These are phyloP conservation scores for Rhizopogon rudus DNA, from an alignment of 768 basidiomycete species.

Conservation along the genomic window DNA sequence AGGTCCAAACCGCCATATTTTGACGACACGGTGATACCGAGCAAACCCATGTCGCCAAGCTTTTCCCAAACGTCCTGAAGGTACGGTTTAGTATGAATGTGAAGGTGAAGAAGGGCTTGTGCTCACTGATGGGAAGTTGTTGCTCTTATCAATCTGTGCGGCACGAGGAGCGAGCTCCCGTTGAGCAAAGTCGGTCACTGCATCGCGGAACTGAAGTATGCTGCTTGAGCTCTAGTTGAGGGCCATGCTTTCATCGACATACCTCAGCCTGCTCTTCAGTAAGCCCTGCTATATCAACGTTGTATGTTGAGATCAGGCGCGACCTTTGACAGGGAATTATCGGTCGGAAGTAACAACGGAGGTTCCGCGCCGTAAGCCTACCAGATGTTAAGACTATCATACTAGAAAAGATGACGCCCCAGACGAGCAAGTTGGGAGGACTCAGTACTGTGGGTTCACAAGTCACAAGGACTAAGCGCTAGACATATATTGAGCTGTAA, in stretches of 20 bases:
- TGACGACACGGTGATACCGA: conserved; percentile 80
- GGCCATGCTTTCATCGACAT: conserved; percentile 11
- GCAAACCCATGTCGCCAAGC: conserved; percentile 87
- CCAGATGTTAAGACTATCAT: background rate
- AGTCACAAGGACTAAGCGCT: no score
- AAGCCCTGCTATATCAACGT: conserved; percentile 67
- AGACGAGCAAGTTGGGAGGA: background rate
- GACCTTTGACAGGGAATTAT: background rate
- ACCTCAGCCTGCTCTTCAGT: conserved; percentile 81
- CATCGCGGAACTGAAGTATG: conserved; percentile 66
- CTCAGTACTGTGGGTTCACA: no score
- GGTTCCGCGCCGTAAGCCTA: background rate
- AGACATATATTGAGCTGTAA: no score
- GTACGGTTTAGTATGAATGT: conserved; percentile 8
- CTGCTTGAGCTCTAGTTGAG: background rate
- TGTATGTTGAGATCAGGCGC: conserved; percentile 56
- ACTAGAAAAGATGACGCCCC: background rate
- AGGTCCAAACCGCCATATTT: conserved; percentile 79
- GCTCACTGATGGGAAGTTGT: conserved; percentile 72
- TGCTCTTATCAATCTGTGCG: conserved; percentile 79
- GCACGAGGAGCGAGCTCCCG: conserved; percentile 83
- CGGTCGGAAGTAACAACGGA: background rate
- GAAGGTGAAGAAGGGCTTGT: background rate
- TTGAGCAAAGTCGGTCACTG: conserved; percentile 73
- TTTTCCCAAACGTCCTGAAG: conserved; percentile 81